Conservation (phyloP, 163 green algal species). For the Chlamydomonas reinhardtii region DNA sequence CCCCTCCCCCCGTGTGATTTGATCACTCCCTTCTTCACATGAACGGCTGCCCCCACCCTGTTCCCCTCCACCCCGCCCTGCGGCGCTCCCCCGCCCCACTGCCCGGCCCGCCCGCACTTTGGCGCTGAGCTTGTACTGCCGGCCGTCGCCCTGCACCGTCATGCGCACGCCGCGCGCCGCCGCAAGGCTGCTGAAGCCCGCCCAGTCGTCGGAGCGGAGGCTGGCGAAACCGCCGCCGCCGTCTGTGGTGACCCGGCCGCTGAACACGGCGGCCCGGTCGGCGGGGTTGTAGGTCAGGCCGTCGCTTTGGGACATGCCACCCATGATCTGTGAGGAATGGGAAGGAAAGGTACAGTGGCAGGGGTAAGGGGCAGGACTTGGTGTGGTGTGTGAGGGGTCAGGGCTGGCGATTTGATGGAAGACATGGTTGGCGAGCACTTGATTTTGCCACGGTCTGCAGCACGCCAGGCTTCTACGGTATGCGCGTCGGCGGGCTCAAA, state of each 20-base stretch:
- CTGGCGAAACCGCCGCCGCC: constrained; percentile 35
- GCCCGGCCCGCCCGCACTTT: background rate
- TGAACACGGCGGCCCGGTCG: constrained; percentile 23
- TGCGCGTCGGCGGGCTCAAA: too few species aligned
- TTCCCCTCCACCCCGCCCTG: too few species aligned
- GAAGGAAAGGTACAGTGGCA: background rate
- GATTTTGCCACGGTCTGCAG: too few species aligned
- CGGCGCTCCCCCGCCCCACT: too few species aligned
- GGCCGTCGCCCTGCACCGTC: constrained; percentile 39
- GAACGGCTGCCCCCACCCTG: too few species aligned
- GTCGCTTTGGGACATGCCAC: constrained; percentile 31
- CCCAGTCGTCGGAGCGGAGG: constrained; percentile 38
- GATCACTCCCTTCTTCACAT: too few species aligned
- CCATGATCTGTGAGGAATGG: constrained; percentile 21
- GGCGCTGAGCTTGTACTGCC: constrained; percentile 49
- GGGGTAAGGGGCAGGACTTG: background rate
- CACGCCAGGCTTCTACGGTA: too few species aligned
- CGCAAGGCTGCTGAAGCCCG: background rate
- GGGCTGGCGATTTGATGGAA: too few species aligned
- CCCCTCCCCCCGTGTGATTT: too few species aligned
- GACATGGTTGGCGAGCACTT: too few species aligned
- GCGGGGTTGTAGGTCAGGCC: background rate
- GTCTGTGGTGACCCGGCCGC: constrained; percentile 24
- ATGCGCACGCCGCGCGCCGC: constrained; percentile 16
- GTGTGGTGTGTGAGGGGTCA: too few species aligned